Evolutionary conservation across 78 protist genomes (phyloP).

Genomic region (Cavenderia fasciculata): DNA sequence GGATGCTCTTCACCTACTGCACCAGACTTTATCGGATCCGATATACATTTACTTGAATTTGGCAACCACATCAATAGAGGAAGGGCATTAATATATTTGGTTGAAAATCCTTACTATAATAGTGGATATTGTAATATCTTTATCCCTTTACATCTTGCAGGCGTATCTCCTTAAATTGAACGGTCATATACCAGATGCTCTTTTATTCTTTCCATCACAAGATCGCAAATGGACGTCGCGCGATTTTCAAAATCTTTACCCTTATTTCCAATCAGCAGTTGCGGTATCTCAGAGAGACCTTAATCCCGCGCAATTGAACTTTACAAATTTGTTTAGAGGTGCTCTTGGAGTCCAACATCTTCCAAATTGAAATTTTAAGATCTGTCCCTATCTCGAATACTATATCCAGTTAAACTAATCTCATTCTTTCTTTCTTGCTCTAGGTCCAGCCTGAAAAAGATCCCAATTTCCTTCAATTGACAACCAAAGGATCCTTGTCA

Average conservation of each 20-base stretch:
- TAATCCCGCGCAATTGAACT: background rate
- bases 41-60: background rate
- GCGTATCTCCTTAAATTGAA: background rate
- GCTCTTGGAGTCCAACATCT: background rate
- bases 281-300: background rate
- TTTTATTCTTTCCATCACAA: background rate
- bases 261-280: background rate
- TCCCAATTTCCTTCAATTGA: too few species aligned
- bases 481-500: too few species aligned
- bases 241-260: background rate
- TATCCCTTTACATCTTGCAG: background rate
- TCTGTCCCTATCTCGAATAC: too few species aligned
- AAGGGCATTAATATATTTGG: background rate
- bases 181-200: background rate
- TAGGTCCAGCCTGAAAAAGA: too few species aligned
- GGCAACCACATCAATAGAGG: background rate
- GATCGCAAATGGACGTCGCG: background rate
- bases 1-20: too few species aligned
- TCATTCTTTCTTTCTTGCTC: too few species aligned
- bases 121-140: background rate
- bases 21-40: background rate
- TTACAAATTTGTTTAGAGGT: background rate
- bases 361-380: too few species aligned
- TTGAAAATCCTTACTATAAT: background rate
- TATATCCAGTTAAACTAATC: too few species aligned